A percentile compares a stretch with the other conserved stretches of the same genome.
Conservation (phyloP, 2,329 filamentous ascomycete species). For the Penicillium sp. region DNA sequence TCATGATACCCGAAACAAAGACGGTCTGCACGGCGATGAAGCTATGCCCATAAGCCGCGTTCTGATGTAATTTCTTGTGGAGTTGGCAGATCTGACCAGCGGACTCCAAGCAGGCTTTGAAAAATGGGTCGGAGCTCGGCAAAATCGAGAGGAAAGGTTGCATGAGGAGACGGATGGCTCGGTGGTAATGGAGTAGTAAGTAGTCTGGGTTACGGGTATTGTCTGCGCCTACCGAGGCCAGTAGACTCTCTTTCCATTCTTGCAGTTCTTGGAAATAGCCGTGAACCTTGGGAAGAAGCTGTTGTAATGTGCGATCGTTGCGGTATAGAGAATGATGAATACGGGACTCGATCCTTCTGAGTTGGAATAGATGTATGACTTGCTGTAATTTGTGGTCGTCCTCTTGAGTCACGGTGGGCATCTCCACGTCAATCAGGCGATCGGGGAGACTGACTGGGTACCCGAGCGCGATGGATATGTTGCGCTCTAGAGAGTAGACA, state of each 20-base stretch:
- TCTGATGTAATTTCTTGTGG: conserved; percentile 2
- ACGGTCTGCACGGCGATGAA: conserved; percentile 6
- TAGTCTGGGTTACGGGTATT: not conserved
- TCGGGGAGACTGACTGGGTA: not conserved
- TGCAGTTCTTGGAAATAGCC: not conserved
- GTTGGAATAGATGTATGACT: not conserved
- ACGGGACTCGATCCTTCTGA: not conserved
- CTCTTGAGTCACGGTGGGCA: not conserved
- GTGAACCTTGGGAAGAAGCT: not conserved
- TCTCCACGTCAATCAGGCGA: not conserved
- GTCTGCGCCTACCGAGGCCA: not conserved
- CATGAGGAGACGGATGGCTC: not conserved
- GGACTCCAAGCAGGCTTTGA: conserved; percentile 1
- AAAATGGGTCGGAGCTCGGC: not conserved
- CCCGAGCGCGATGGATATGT: not conserved
- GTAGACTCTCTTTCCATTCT: not conserved
- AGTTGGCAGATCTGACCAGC: conserved; percentile 6
- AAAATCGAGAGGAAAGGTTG: not conserved
- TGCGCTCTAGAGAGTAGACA: not conserved
- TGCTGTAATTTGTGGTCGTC: not conserved
- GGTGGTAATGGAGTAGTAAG: not conserved
- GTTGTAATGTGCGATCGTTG: not conserved
- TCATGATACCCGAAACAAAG: conserved; percentile 1
- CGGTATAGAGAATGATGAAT: not conserved
- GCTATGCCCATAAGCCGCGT: conserved; percentile 1